Evolutionary conservation across 225 moss, liverwort and hornwort species (phyloP), one percentile per base, ranked within the genome.

Genomic region (Pseudisothecium myosuroides): DNA sequence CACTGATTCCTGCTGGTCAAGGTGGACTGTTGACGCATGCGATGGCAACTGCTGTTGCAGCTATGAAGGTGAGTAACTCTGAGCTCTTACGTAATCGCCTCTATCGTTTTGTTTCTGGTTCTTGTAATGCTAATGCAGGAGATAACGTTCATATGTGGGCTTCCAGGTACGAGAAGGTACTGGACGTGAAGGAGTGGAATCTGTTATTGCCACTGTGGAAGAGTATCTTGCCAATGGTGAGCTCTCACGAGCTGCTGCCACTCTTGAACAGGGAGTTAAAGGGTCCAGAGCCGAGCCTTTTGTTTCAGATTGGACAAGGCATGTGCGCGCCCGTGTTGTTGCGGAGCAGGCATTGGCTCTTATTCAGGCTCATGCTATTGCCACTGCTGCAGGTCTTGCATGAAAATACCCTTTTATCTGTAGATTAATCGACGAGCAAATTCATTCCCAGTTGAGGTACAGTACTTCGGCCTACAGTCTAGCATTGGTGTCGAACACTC

Each of bases 1-100:
- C 94, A 60, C 91, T 99, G 63, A 96, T 99, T 89, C 97, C 96
- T 87, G 91, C 96, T 88, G 95, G 95, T 91, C 97, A 97, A 88
- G 99, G 99, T 88, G 99, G 99, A 83, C 93, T 97, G 65, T 92
- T 99, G 87, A 92, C 96, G 22, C 96, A 96, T 90, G 92, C 96
- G 54, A 84, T 97, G 74, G 99, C 99, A 85, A 92, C 93, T 91
- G 86, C 96, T 76, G 91, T 94, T 90, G 91, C 93, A 86, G 93
- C 88, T 61, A 80, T 93, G 29, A 93, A 93, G 91, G 93, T 93
- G 86, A 90, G 68, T 47, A n/a, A 36, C 76, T 39, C 27, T n/a
- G n/a, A 68, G 49, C 76, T 37, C 63, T 61, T 67, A 24, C 39
- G 14, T 28, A 41, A 17, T 63, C 87, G 23, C 63, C 86, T 86